phyloP scores from a whole-genome alignment of 2,329 filamentous ascomycete species.

The Fusarium clavum region DNA sequence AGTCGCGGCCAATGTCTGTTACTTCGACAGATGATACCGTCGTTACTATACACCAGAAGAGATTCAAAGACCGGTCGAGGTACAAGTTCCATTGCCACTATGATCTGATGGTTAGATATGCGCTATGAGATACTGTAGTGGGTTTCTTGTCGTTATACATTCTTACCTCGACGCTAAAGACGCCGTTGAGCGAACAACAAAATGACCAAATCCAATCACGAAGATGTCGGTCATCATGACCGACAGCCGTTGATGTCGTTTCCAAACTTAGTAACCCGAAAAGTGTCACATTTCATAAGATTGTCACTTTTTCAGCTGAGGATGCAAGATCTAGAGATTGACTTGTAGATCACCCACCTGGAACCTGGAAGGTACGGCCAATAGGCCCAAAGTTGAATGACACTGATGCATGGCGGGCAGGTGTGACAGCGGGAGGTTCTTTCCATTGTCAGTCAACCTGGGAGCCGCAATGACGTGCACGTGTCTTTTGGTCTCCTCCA shows the following conservation, averaged over 20 bases:
- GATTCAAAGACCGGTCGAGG: neutral
- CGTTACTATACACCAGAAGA: fast-evolving
- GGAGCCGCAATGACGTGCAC: neutral
- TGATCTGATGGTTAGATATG: neutral
- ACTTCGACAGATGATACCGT: fast-evolving
- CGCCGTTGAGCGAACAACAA: neutral
- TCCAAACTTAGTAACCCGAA: neutral
- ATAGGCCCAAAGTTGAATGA: neutral
- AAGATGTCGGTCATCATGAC: neutral
- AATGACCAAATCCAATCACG: neutral
- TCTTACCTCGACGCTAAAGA: neutral
- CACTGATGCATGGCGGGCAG: neutral
- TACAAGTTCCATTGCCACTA: neutral
- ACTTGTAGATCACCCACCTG: neutral
- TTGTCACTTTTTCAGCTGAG: neutral
- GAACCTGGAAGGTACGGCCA: neutral
- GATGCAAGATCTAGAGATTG: neutral
- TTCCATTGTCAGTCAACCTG: neutral
- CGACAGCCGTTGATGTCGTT: conserved; percentile 23
- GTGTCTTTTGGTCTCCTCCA: neutral
- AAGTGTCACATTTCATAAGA: neutral
- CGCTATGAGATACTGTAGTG: too few relatives aligned
- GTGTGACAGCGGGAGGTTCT: too few relatives aligned
- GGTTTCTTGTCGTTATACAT: neutral
- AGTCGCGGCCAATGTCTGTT: neutral